These are phyloP conservation scores for Berkeleyomyces rouxiae DNA, from an alignment of 2,329 filamentous ascomycete species.

Conservation along the genomic window DNA sequence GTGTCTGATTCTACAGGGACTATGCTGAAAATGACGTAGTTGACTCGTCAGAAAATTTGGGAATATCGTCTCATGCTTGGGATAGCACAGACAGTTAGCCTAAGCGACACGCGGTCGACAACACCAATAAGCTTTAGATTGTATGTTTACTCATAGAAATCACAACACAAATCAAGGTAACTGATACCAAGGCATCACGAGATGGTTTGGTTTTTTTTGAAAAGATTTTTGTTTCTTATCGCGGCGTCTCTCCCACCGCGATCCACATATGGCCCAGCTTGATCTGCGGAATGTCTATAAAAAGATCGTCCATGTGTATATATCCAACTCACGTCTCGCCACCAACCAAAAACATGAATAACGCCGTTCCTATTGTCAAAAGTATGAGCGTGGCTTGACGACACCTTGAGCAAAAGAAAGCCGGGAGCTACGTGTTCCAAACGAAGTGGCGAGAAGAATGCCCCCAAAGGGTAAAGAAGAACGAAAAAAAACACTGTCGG, in stretches of 20 bases:
- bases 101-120: too few relatives aligned
- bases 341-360: neutral
- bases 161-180: too few relatives aligned
- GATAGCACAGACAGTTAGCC: too few relatives aligned
- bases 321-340: neutral
- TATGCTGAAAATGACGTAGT: too few relatives aligned
- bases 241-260: conserved; percentile 7
- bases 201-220: too few relatives aligned
- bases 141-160: too few relatives aligned
- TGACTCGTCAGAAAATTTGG: too few relatives aligned
- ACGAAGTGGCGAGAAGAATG: neutral
- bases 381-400: conserved; percentile 4
- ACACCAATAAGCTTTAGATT: too few relatives aligned
- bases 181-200: too few relatives aligned
- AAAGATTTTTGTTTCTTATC: neutral
- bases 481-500: neutral
- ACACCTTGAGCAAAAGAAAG: neutral
- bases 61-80: too few relatives aligned
- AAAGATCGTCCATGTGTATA: neutral
- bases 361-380: neutral
- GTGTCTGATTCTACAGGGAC: too few relatives aligned
- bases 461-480: neutral
- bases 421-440: neutral
- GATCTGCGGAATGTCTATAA: neutral
- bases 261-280: neutral